Percentiles rank a stretch among this genome's conserved stretches.
Evolutionary conservation across 2,329 filamentous ascomycete species (phyloP).

Genomic region (Sordariomycetes sp.): DNA sequence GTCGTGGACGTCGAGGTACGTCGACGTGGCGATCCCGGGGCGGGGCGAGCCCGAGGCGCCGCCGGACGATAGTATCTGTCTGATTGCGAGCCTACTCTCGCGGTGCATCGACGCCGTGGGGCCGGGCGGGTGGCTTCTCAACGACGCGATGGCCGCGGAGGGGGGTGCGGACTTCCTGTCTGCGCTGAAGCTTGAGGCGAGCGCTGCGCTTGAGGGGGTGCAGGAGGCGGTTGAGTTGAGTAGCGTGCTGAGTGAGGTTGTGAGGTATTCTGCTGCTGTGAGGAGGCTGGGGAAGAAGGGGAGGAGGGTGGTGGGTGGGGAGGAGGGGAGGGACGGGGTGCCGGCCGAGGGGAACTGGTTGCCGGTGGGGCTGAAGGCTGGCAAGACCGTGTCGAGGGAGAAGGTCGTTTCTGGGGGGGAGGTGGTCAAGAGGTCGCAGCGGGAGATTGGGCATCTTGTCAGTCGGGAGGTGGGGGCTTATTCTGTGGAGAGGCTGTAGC

Average conservation of each 20-base stretch:
- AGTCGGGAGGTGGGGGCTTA: conserved; percentile 74
- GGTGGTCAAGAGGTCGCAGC: conserved; percentile 50
- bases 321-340: background rate
- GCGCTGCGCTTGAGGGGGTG: conserved; percentile 57
- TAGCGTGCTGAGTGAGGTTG: conserved; percentile 50
- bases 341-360: conserved; percentile 28
- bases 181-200: conserved; percentile 54
- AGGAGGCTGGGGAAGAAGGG: conserved; percentile 11
- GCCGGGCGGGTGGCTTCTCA: conserved; percentile 58
- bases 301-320: conserved; percentile 9
- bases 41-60: conserved; percentile 22
- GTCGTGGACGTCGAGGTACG: conserved; percentile 62
- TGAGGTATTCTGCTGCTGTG: conserved; percentile 40
- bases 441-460: conserved; percentile 66
- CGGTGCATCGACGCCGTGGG: conserved; percentile 66
- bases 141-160: conserved; percentile 36
- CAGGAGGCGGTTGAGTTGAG: conserved; percentile 55
- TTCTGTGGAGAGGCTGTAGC: conserved; percentile 59
- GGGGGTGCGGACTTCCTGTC: conserved; percentile 47
- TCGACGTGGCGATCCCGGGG: conserved; percentile 38
- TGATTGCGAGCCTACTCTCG: conserved; percentile 59
- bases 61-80: conserved; percentile 54
- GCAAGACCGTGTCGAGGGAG: conserved; percentile 30
- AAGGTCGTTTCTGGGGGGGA: conserved; percentile 60
- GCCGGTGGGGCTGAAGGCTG: conserved; percentile 59